Base-by-base conservation (phyloP, 106 monocot genomes). In the Phalaenopsis equestris region DNA sequence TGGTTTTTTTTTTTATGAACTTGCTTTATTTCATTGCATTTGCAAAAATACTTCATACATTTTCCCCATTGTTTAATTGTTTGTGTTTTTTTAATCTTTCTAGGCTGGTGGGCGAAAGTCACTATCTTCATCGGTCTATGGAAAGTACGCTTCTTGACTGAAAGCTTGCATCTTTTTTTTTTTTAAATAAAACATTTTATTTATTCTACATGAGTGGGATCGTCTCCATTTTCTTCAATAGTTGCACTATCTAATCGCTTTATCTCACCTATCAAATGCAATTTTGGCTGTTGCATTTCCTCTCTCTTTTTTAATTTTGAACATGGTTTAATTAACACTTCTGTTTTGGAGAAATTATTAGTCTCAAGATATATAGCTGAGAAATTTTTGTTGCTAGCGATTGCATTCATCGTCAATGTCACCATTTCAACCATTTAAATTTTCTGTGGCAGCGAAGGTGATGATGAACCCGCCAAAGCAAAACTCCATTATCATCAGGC, bases 401-500 rank as follows among this genome's bases (percentile, higher is more conserved):
- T 64, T 21, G 64, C 21, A 64, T 19, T 21, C n/a, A 8, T 24
- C 6, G 10, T 65, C 8, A 65, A 23, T 65, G 21, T 65, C n/a
- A 65, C 21, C 64, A 23, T 8, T 65, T 65, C 5, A 65, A 65
- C 64, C n/a, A n/a, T 23, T 65, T 65, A 65, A 41, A 41, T 74
- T 74, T 45, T 74, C 0, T 10, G 17, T 73, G 8, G 14, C 37
- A 77, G 67, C 65, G 67, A 30, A 10, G 77, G 49, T 47, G 67
- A 76, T 18, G 49, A 67, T 70, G 76, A 45, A 1, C 41, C 12
- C 9, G 17, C 46, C 46, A 38, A 68, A 67, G 82, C 82, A 11
- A 82, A 68, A 64, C 45, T 67, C 10, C 82, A 82, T 77, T 82
- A 77, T 46, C 11, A 77, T 4, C 76, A 77, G 23, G 82, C 82